Evolutionary conservation across 192 early-diverging fungal genomes (phyloP).

Genomic region (Coemansia sp.): DNA sequence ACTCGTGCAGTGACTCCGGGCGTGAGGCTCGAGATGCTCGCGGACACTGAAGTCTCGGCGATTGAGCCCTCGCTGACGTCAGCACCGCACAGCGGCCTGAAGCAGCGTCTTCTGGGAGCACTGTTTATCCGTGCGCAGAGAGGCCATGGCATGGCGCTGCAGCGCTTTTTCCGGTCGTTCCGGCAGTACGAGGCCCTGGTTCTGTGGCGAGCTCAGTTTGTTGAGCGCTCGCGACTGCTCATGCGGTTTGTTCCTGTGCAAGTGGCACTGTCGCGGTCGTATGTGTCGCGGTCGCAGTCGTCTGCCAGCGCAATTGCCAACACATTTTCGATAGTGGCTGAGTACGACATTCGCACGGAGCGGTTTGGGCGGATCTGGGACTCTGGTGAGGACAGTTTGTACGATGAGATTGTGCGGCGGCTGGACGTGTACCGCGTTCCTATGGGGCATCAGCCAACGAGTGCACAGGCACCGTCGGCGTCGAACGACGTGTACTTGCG

Average conservation of each 20-base stretch:
- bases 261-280: conserved; percentile 39
- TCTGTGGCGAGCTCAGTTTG: conserved; percentile 52
- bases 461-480: conserved; percentile 26
- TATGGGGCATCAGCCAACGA: conserved; percentile 18
- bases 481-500: conserved; percentile 50
- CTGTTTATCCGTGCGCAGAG: conserved; percentile 33
- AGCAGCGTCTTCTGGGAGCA: conserved; percentile 44
- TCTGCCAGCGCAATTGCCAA: conserved; percentile 31
- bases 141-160: conserved; percentile 16
- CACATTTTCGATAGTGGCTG: conserved; percentile 40
- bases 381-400: conserved; percentile 10
- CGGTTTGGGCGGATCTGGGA: conserved; percentile 47
- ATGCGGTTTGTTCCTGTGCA: conserved; percentile 52
- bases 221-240: conserved; percentile 23
- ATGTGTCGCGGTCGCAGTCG: conserved; percentile 23
- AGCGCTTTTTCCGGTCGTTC: conserved; percentile 47
- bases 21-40: conserved; percentile 27
- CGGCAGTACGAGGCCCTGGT: conserved; percentile 50
- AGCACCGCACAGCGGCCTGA: conserved; percentile 46
- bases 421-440: conserved; percentile 43
- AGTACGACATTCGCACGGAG: conserved; percentile 36
- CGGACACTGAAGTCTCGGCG: conserved; percentile 25
- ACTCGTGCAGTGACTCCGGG: conserved; percentile 38
- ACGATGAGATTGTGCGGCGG: conserved; percentile 19
- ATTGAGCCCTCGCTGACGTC: conserved; percentile 42